phyloP scores from a whole-genome alignment of 306 rosid species.

The Echinosophora koreensis region DNA sequence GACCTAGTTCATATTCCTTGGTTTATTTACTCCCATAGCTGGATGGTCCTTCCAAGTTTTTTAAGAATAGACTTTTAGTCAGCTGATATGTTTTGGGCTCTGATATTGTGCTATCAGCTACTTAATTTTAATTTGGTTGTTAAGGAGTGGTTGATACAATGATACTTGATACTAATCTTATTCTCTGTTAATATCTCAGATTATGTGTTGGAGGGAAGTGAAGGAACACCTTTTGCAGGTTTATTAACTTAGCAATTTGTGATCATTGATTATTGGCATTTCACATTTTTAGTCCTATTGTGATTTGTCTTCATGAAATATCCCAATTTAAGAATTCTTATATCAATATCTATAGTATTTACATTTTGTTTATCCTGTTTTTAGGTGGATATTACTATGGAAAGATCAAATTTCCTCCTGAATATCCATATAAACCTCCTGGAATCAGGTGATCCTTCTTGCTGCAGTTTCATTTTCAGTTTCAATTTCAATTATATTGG shows the following conservation, averaged over 20 bases:
- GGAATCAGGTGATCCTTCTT: constrained; percentile 79
- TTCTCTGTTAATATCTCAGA: constrained; percentile 59
- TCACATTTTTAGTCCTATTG: constrained; percentile 19
- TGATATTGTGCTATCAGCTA: constrained; percentile 20
- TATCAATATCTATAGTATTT: constrained; percentile 25
- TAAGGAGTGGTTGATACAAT: constrained; percentile 22
- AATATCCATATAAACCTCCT: constrained; percentile 95
- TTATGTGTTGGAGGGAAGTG: constrained; percentile 97
- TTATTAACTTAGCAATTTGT: constrained; percentile 34
- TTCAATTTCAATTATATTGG: constrained; percentile 27
- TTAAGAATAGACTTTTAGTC: constrained; percentile 3
- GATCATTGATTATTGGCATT: constrained; percentile 38
- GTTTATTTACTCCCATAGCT: not conserved
- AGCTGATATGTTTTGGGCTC: not conserved
- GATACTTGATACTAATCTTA: constrained; percentile 37
- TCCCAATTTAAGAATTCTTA: not conserved
- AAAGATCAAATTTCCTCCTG: constrained; percentile 91
- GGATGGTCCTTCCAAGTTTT: not conserved
- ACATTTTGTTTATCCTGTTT: not conserved
- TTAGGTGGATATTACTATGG: constrained; percentile 96
- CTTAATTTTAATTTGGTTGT: constrained; percentile 29
- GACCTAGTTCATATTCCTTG: not conserved
- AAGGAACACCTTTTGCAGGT: constrained; percentile 98
- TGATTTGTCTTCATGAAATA: constrained; percentile 26
- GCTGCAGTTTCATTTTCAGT: constrained; percentile 17